A percentile compares a stretch with the other conserved stretches of the same genome.
phyloP scores from a whole-genome alignment of 2,329 filamentous ascomycete genomes.

The Cryoendolithus antarcticus region DNA sequence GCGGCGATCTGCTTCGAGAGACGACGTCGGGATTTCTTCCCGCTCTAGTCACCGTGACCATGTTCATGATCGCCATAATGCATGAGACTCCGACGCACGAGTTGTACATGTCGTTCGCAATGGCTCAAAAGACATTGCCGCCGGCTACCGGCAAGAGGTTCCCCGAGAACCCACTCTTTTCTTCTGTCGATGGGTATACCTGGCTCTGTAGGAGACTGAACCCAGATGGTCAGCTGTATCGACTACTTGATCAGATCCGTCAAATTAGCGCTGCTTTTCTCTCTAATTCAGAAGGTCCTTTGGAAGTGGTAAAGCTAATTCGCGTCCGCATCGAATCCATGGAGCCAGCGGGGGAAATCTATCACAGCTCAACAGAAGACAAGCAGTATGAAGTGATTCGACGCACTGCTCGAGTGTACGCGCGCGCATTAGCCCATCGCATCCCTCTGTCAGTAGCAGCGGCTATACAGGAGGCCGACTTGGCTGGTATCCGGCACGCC shows the following conservation, averaged over 20 bases:
- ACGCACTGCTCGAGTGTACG: slow-evolving; percentile 16
- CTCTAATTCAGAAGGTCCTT: no score
- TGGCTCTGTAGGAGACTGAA: no score
- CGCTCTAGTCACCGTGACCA: slow-evolving; percentile 9
- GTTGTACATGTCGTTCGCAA: slow-evolving; percentile 3
- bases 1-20: slow-evolving; percentile 19
- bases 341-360: no score
- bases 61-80: slow-evolving; percentile 2
- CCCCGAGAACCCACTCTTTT: slow-evolving; percentile 1
- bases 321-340: no score
- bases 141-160: not conserved
- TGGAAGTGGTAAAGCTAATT: no score
- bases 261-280: no score
- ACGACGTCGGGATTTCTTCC: slow-evolving; percentile 16
- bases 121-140: not conserved
- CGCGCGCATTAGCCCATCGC: slow-evolving; percentile 13
- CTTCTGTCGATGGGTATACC: not conserved
- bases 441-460: slow-evolving; percentile 13
- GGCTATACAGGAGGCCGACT: not conserved
- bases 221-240: no score
- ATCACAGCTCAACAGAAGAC: not conserved
- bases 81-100: slow-evolving; percentile 3
- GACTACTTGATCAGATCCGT: no score
- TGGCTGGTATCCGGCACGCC: slow-evolving; percentile 11
- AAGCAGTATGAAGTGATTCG: slow-evolving; percentile 18